Conservation (phyloP, 2,329 filamentous ascomycete species). For the Neoascochyta sp. region DNA sequence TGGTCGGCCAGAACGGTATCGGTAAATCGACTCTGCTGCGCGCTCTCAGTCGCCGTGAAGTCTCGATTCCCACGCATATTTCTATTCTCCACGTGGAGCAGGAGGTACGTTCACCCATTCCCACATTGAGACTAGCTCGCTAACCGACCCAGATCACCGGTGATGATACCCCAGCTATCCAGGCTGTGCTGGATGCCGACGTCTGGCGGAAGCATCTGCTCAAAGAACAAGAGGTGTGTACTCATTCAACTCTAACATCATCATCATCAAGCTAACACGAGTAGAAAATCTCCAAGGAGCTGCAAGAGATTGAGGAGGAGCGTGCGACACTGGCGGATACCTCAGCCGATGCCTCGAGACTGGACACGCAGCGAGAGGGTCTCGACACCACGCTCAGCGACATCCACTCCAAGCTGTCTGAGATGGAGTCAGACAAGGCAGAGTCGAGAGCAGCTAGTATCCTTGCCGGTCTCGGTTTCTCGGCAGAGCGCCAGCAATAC, state of each 20-base stretch:
- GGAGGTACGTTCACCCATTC: constrained; percentile 59
- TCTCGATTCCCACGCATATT: constrained; percentile 93
- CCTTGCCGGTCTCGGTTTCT: constrained; percentile 94
- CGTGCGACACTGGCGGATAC: constrained; percentile 82
- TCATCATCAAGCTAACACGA: constrained; percentile 10
- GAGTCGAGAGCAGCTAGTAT: constrained; percentile 95
- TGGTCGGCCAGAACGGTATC: constrained; percentile 99
- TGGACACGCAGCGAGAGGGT: constrained; percentile 85
- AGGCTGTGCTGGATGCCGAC: constrained; percentile 94
- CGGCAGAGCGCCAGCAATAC: constrained; percentile 82
- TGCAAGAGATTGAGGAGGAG: constrained; percentile 73
- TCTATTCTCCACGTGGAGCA: constrained; percentile 99
- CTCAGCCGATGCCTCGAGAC: constrained; percentile 76
- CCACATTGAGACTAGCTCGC: neutral
- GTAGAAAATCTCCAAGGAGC: constrained; percentile 69
- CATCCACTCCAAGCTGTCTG: constrained; percentile 83
- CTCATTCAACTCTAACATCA: no score
- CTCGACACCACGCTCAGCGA: constrained; percentile 88
- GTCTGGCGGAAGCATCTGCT: constrained; percentile 97
- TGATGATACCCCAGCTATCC: constrained; percentile 90
- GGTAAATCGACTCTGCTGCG: constrained; percentile 80
- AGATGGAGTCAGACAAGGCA: constrained; percentile 99
- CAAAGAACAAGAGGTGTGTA: constrained; percentile 73
- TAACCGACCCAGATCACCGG: constrained; percentile 66
- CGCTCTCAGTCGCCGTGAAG: constrained; percentile 86